Evolutionary conservation across 2,329 filamentous ascomycete genomes (phyloP), one percentile per base, ranked within the genome.

Genomic region (Alternaria novae-zelandiae): DNA sequence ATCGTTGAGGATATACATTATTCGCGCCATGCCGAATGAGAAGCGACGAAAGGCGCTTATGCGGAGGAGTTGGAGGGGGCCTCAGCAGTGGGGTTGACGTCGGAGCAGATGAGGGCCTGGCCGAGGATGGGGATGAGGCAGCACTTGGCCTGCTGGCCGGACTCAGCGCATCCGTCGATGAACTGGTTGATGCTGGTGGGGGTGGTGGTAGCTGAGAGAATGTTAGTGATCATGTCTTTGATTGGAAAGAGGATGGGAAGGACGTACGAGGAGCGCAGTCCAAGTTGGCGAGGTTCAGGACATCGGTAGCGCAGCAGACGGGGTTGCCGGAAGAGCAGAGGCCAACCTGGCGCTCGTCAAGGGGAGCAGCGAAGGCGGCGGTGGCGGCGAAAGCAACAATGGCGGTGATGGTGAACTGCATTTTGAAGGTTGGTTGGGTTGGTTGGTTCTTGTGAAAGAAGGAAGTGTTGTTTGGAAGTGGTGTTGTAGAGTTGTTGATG

Each of bases 221-320:
- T 47, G 70, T 76, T 64, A 76, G 64, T 25, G 32, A 59, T 28
- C 3, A n/a, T 36, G n/a, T 15, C 0, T 23, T 20, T 15, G 13
- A 20, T 36, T 9, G 53, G 13, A 6, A 11, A 21, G 30, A 53
- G 15, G 12, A 25, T 6, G 46, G 10, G 25, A n/a, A 56, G 49
- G 15, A 81, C 86, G 70, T 80, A 88, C 87, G 86, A 61, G 79
- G 74, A 17, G 71, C 78, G 76, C 88, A 90, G 81, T 90, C 81
- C 23, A 89, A 80, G 74, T 87, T 80, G 4, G 84, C 86, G 61
- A 89, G 65, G 63, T 86, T 84, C 43, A 90, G 84, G 32, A 90
- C 83, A 67, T 90, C 86, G 23, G 87, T 88, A 13, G 87, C 85
- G 74, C 88, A 90, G 83, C 88, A 90, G 67, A 86, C 83, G 4